Base-by-base conservation (phyloP, 768 basidiomycete species). In the Leccinum variicolor region DNA sequence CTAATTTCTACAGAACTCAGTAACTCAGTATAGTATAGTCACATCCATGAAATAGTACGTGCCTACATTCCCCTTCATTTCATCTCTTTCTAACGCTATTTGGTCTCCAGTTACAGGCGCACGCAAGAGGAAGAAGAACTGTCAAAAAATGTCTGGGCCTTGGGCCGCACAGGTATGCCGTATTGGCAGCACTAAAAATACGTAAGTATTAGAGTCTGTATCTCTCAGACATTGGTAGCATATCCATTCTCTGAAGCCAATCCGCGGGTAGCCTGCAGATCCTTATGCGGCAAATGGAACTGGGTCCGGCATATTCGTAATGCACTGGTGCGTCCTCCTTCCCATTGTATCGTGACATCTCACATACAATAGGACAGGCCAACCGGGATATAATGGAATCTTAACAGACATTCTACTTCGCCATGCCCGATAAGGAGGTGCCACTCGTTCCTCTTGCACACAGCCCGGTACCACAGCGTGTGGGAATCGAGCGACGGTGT, bases 181-280 rank as follows among this genome's bases (percentile, higher is more conserved):
- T 19, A 36, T 33, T 33, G 5, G 6, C 9, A 10, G 50, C 9
- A 14, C 15, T 19, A 4, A 25, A 25, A 15, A 21, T 21, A 33
- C 2, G 10, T 19, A 33, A 1, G 10, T 19, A 50, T 11, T 34
- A 26, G 2, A 50, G 13, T 6, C 66, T 81, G 81, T 65, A 72
- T 79, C 45, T 80, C 79, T 74, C 56, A 76, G 84, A 85, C 65
- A 74, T 83, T 36, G 82, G 82, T 3, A 77, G 75, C 3, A 69
- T 86, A 46, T 83, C 82, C 1, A 77, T 85, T 45, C 72, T 86
- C 5, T 85, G 79, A 74, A 82, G 81, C 52, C 84, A 87, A 58
- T 83, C 84, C 4, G 75, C 86, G 10, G 72, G 79, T 6, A 84
- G 78, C 0, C 71, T 85, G 1, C 84, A 86, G 54, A 85, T 86